Conservation (phyloP, 2,329 filamentous ascomycete species). For the Colletotrichum sp. region DNA sequence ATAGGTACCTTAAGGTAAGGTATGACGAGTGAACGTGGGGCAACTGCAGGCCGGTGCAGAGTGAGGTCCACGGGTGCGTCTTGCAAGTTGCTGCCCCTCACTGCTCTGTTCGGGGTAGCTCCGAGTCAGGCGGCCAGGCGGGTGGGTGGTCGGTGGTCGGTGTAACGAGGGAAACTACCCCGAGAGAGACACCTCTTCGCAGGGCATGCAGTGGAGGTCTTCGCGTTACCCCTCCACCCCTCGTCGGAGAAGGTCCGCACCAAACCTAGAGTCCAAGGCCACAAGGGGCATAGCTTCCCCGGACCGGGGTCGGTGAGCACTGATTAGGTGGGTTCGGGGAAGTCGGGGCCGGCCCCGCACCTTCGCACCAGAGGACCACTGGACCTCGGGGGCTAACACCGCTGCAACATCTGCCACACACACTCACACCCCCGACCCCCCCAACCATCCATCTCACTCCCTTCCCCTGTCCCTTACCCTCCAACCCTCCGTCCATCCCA, state of each 20-base stretch:
- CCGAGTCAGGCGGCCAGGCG: conserved; percentile 7
- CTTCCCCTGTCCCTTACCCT: neutral
- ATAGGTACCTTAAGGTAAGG: neutral
- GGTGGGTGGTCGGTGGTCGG: neutral
- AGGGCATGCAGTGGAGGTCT: neutral
- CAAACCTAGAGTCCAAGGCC: neutral
- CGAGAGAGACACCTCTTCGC: neutral
- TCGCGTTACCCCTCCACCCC: neutral
- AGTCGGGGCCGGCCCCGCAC: conserved; percentile 13
- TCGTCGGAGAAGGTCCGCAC: conserved; percentile 7
- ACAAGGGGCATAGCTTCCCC: conserved; percentile 1
- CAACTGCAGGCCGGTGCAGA: neutral
- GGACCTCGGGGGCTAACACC: neutral
- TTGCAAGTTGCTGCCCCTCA: neutral
- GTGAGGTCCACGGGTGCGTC: neutral
- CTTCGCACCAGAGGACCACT: neutral
- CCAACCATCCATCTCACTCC: neutral
- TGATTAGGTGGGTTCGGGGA: conserved; percentile 12
- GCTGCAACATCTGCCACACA: conserved; percentile 1
- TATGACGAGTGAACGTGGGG: conserved; percentile 16
- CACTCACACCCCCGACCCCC: neutral
- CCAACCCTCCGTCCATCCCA: neutral
- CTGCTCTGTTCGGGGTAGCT: conserved; percentile 14
- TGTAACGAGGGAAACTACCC: conserved; percentile 1
- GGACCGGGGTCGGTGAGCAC: neutral